Conservation (phyloP, 805 yeast species). For the Candida piceae region DNA sequence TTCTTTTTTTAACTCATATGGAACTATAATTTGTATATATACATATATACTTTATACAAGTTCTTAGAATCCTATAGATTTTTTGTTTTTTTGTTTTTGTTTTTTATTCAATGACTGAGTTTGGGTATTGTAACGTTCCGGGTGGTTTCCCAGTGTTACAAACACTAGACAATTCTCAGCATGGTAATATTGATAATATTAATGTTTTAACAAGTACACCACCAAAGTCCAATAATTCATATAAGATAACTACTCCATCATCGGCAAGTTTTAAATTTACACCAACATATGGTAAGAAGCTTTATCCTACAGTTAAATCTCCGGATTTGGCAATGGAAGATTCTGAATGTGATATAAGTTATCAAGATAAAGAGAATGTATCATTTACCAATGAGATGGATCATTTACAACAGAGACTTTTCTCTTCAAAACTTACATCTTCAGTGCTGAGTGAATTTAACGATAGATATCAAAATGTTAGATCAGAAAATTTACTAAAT, state of each 20-base stretch:
- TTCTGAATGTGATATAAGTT: slow-evolving; percentile 21
- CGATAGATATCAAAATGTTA: slow-evolving; percentile 35
- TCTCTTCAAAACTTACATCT: slow-evolving; percentile 41
- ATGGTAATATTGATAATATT: neutral
- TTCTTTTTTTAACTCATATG: no score
- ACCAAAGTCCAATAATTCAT: slow-evolving; percentile 5
- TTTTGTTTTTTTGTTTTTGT: no score
- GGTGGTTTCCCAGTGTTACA: slow-evolving; percentile 17
- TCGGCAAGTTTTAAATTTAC: slow-evolving; percentile 26
- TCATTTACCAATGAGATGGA: slow-evolving; percentile 28
- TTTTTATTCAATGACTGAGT: slow-evolving; percentile 2
- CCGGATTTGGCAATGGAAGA: slow-evolving; percentile 9
- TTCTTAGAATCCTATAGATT: no score
- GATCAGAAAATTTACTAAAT: slow-evolving; percentile 22
- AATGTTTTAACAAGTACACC: slow-evolving; percentile 12
- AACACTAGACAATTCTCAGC: slow-evolving; percentile 1
- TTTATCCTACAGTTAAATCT: slow-evolving; percentile 22
- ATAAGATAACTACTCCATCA: slow-evolving; percentile 17
- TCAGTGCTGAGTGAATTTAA: slow-evolving; percentile 43
- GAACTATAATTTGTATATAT: no score
- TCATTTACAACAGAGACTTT: slow-evolving; percentile 38
- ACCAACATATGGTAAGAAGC: slow-evolving; percentile 25
- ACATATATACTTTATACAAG: no score
- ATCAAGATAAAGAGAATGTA: slow-evolving; percentile 26
- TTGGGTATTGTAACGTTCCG: slow-evolving; percentile 13